A percentile compares a stretch with the other conserved stretches of the same genome.
These are phyloP conservation scores for Aurantiochytrium sp. DNA, from an alignment of 108 stramenopile genomes.

Conservation along the genomic window DNA sequence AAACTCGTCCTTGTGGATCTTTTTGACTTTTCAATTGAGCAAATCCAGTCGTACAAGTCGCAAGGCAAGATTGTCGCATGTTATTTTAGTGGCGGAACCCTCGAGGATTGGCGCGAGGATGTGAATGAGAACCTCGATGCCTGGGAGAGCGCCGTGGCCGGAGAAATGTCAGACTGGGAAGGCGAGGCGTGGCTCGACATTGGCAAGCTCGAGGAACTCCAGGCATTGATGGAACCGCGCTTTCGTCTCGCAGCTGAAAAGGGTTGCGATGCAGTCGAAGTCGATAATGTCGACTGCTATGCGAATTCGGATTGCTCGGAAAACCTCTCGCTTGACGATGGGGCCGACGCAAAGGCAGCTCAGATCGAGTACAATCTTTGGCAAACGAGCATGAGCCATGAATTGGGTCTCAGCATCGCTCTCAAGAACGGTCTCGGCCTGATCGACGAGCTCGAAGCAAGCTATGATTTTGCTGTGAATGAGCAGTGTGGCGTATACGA, in stretches of 20 bases:
- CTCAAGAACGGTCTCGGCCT: constrained; percentile 20
- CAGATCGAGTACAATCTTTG: background rate
- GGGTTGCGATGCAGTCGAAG: constrained; percentile 32
- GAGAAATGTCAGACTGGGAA: constrained; percentile 10
- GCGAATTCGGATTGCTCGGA: background rate
- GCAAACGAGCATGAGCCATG: background rate
- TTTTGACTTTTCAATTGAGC: background rate
- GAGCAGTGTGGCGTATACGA: constrained; percentile 28
- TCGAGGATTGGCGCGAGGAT: background rate
- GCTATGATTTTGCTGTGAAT: constrained; percentile 26
- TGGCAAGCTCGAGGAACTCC: background rate
- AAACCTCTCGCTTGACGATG: background rate
- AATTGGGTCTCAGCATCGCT: background rate
- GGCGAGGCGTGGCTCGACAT: constrained; percentile 27
- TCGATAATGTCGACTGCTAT: constrained; percentile 36
- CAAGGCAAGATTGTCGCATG: background rate
- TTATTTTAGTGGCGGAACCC: background rate
- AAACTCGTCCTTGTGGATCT: background rate
- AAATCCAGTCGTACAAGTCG: background rate
- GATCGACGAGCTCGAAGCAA: background rate
- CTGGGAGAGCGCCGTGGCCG: background rate
- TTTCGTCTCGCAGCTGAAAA: constrained; percentile 21
- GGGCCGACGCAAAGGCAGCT: background rate
- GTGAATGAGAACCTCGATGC: background rate
- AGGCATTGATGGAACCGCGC: constrained; percentile 23